These are phyloP conservation scores for Saccharomycopsis fermentans DNA, from an alignment of 805 yeast species.

Conservation along the genomic window DNA sequence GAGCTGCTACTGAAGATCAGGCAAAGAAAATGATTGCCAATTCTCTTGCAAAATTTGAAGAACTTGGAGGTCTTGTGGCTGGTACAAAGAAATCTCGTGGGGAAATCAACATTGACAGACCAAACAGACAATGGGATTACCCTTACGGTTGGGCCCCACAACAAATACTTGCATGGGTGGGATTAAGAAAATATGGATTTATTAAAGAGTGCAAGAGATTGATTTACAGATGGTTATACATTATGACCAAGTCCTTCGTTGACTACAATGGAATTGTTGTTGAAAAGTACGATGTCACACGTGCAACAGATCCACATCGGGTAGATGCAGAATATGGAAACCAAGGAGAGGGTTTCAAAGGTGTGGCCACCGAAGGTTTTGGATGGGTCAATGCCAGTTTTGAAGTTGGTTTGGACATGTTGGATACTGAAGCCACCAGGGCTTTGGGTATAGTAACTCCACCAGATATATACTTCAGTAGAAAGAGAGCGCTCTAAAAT, in stretches of 20 bases:
- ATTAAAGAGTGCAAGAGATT: constrained; percentile 54
- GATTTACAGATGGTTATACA: constrained; percentile 78
- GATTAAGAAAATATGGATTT: constrained; percentile 64
- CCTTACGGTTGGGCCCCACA: constrained; percentile 99
- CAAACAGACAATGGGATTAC: constrained; percentile 96
- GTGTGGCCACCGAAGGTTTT: constrained; percentile 92
- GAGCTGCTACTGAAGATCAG: constrained; percentile 54
- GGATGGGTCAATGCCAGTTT: constrained; percentile 97
- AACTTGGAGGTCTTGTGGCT: constrained; percentile 79
- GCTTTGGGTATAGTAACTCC: constrained; percentile 74
- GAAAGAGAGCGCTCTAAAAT: neutral
- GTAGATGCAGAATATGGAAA: constrained; percentile 93
- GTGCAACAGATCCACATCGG: constrained; percentile 68
- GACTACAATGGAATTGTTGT: constrained; percentile 92
- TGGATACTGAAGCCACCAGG: constrained; percentile 60
- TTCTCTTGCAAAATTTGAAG: constrained; percentile 65
- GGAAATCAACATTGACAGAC: constrained; percentile 53
- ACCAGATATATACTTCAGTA: constrained; percentile 48
- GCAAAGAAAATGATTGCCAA: constrained; percentile 50
- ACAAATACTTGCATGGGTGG: constrained; percentile 90
- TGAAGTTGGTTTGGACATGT: constrained; percentile 52
- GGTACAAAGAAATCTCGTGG: constrained; percentile 75
- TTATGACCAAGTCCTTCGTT: constrained; percentile 85
- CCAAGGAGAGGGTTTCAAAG: constrained; percentile 87
- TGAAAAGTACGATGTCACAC: constrained; percentile 87